A percentile compares a stretch with the other conserved stretches of the same genome.
Evolutionary conservation across 345 rosid species (phyloP).

Genomic region (Raphanus raphanistrum): DNA sequence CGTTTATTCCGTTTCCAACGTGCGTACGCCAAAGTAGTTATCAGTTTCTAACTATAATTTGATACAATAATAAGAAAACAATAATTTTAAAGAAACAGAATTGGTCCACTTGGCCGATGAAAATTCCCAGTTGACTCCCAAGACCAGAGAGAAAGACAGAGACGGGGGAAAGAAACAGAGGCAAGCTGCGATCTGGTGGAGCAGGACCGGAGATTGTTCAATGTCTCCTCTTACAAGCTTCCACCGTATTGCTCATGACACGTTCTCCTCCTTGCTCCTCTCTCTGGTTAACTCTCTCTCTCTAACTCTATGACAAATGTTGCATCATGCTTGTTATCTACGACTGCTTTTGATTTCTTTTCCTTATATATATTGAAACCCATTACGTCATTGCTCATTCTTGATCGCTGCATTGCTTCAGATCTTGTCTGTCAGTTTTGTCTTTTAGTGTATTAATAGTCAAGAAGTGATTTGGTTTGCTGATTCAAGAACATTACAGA

Average conservation of each 20-base stretch:
- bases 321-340: constrained; percentile 23
- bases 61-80: not conserved
- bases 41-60: not conserved
- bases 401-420: too few species aligned
- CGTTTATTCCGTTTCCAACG: not conserved
- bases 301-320: constrained; percentile 15
- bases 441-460: too few species aligned
- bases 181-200: constrained; percentile 19
- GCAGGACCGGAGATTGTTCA: constrained; percentile 10
- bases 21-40: not conserved
- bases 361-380: too few species aligned
- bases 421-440: too few species aligned
- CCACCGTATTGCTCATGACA: constrained; percentile 24
- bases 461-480: too few species aligned
- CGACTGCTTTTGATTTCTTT: constrained; percentile 14
- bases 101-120: constrained; percentile 27
- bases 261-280: constrained; percentile 30
- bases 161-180: not conserved
- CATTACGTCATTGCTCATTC: too few species aligned
- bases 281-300: constrained; percentile 31
- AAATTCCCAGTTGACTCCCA: constrained; percentile 23
- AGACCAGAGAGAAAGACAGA: constrained; percentile 15
- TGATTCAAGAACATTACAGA: too few species aligned
- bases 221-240: constrained; percentile 33
- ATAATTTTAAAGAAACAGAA: not conserved